Base-by-base conservation (phyloP, 192 early-diverging fungal genomes). In the Coemansia sp. region DNA sequence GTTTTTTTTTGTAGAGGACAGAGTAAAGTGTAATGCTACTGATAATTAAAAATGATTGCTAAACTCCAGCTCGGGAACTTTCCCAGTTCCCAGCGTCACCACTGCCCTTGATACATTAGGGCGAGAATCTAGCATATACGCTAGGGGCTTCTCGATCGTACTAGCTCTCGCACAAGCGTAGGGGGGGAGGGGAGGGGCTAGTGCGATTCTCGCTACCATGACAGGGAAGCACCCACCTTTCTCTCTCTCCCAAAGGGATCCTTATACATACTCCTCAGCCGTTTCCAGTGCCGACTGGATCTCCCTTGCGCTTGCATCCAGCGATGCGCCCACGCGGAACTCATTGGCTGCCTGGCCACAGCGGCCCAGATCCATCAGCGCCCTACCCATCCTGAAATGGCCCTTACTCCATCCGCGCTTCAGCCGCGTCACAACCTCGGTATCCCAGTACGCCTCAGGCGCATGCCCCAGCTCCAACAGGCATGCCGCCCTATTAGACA, bases 271-370 rank as follows among this genome's bases (percentile, higher is more conserved):
- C 59, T 74, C 62, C 58, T 85, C 69, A 59, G 88, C 76, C 78
- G 89, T 83, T 66, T 85, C 85, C 59, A 95, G 84, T 15, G 90
- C 89, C 59, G 90, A 87, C 65, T 86, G 86, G 71, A 96, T 88
- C 62, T 92, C 88, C 42, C 86, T 83, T 54, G 91, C 92, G 23
- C 84, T 71, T 20, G 87, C 86, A 61, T 93, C 92, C 62, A 90
- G 83, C 66, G 86, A 80, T 35, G 91, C 81, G 22, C 92, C 96
- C 14, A 87, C 83, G 63, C 90, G 88, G 67, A 92, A 93, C 38
- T 93, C 90, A 20, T 91, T 84, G 13, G 91, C 82, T 7, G 93
- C 93, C 63, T 95, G 94, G 20, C 85, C 71, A 57, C 83, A 89
- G 45, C 92, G 84, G 42, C 87, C 89, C 59, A 99, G 75, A 32